Conservation (phyloP, 1,139 yeast genomes). For the Taiozyma sp. region DNA sequence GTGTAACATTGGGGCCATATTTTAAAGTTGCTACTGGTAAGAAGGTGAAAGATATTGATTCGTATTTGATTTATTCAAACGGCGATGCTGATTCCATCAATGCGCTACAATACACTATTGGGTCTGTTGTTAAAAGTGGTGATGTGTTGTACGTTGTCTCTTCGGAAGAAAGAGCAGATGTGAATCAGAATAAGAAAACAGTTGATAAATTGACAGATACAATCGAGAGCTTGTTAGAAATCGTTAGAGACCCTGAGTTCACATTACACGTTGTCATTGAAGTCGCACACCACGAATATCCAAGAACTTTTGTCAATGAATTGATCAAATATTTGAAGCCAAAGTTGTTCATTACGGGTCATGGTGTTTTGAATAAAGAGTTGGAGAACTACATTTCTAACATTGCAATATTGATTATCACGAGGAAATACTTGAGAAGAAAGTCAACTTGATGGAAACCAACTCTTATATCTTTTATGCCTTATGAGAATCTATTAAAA, state of each 20-base stretch:
- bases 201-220: conserved; percentile 22
- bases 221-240: conserved; percentile 9
- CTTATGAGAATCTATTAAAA: neutral
- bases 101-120: conserved; percentile 88
- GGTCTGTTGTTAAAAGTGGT: conserved; percentile 81
- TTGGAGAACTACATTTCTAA: conserved; percentile 74
- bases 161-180: conserved; percentile 56
- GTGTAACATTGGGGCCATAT: conserved; percentile 19
- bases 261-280: conserved; percentile 21
- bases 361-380: conserved; percentile 25
- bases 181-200: conserved; percentile 22
- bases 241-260: conserved; percentile 16
- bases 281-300: conserved; percentile 60
- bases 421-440: conserved; percentile 62
- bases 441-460: neutral
- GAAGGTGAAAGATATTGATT: conserved; percentile 7
- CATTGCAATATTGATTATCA: conserved; percentile 87
- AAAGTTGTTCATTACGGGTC: conserved; percentile 76
- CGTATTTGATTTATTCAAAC: conserved; percentile 18
- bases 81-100: conserved; percentile 61
- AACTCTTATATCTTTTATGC: neutral
- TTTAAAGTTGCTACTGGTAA: conserved; percentile 6
- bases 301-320: conserved; percentile 80
- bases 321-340: conserved; percentile 82
- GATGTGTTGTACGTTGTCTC: conserved; percentile 79